These are phyloP conservation scores for Gypsophila paniculata DNA, from an alignment of 179 eudicot species.

Conservation along the genomic window DNA sequence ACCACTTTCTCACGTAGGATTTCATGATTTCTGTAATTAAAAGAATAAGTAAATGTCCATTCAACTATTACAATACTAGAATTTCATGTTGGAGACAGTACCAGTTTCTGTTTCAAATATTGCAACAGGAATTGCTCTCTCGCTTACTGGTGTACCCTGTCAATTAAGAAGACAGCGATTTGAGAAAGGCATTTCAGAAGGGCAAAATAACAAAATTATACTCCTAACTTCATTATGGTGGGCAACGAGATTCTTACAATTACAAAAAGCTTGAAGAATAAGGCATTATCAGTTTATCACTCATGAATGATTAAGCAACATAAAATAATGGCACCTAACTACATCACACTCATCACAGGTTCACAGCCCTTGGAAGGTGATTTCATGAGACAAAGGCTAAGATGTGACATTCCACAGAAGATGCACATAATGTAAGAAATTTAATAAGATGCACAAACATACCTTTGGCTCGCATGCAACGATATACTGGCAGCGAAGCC, in stretches of 20 bases:
- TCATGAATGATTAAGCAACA: slow-evolving; percentile 1
- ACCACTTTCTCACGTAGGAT: slow-evolving; percentile 88
- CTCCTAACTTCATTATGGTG: not conserved
- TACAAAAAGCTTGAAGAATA: not conserved
- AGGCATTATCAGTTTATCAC: not conserved
- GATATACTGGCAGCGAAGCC: slow-evolving; percentile 83
- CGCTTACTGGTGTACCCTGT: slow-evolving; percentile 97
- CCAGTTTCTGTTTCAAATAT: slow-evolving; percentile 89
- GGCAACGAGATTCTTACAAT: not conserved
- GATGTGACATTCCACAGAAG: not conserved
- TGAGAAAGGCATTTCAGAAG: slow-evolving; percentile 9
- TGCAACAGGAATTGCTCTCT: slow-evolving; percentile 96
- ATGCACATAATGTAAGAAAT: slow-evolving; percentile 8
- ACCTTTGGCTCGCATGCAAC: slow-evolving; percentile 99
- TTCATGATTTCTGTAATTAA: slow-evolving; percentile 67
- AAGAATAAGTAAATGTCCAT: slow-evolving; percentile 21
- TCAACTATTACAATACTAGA: slow-evolving; percentile 9
- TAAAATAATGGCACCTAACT: not conserved
- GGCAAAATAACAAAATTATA: not conserved
- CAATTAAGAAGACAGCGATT: slow-evolving; percentile 9
- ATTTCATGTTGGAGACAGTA: slow-evolving; percentile 29
- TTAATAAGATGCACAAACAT: slow-evolving; percentile 16
- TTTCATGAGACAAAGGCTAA: not conserved
- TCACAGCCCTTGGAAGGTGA: not conserved
- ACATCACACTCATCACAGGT: not conserved